These are phyloP conservation scores for Psilocybe cyanescens DNA, from an alignment of 768 basidiomycete species.

Conservation along the genomic window DNA sequence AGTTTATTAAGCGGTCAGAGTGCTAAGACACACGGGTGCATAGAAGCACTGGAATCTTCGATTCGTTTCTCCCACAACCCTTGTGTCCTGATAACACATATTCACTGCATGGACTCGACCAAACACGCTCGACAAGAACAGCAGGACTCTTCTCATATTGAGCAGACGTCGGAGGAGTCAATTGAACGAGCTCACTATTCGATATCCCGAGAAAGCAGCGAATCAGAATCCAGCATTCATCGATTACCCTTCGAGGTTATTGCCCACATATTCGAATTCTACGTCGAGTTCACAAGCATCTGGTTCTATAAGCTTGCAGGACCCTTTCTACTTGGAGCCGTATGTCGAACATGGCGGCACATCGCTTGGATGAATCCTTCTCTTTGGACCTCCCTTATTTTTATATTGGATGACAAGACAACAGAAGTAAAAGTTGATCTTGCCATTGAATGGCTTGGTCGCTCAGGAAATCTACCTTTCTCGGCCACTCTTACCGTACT, in stretches of 20 bases:
- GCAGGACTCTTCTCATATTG: too few species aligned
- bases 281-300: background rate
- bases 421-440: background rate
- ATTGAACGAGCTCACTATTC: too few species aligned
- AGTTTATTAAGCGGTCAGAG: too few species aligned
- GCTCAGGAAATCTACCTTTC: background rate
- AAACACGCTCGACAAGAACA: too few species aligned
- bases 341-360: conserved; percentile 6
- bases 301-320: background rate
- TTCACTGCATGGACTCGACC: too few species aligned
- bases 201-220: too few species aligned
- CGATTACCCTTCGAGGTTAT: background rate
- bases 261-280: background rate
- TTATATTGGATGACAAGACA: background rate
- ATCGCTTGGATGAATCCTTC: conserved; percentile 1
- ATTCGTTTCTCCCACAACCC: too few species aligned
- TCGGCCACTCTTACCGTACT: background rate
- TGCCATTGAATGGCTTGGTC: background rate
- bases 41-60: too few species aligned
- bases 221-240: background rate
- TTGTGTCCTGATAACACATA: too few species aligned
- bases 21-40: too few species aligned
- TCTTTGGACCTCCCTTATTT: background rate
- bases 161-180: too few species aligned
- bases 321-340: conserved; percentile 1